These are phyloP conservation scores for Ceratocystis alfenasii DNA, from an alignment of 2,329 filamentous ascomycete species.

Conservation along the genomic window DNA sequence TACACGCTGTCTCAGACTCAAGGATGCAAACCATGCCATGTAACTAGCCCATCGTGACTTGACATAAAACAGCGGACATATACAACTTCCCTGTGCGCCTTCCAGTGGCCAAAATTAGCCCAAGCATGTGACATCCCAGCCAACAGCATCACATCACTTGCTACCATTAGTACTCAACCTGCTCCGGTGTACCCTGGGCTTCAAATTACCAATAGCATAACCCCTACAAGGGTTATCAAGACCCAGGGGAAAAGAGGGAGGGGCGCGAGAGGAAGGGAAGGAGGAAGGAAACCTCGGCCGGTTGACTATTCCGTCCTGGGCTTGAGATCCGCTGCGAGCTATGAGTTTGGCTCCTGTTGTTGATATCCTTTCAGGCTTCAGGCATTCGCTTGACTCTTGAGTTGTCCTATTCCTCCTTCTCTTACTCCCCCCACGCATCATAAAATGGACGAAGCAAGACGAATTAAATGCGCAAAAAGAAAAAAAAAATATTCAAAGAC, in stretches of 20 bases:
- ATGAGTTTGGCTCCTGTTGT: background rate
- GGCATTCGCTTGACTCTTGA: background rate
- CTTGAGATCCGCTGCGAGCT: background rate
- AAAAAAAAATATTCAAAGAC: background rate
- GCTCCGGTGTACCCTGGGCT: background rate
- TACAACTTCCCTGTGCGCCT: background rate
- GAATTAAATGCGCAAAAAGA: background rate
- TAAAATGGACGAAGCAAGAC: background rate
- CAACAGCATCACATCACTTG: background rate
- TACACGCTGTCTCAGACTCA: background rate
- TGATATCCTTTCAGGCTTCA: background rate
- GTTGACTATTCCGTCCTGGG: background rate
- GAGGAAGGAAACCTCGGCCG: background rate
- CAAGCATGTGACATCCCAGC: conserved; percentile 1
- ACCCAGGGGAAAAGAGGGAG: background rate
- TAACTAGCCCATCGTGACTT: background rate
- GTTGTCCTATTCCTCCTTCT: background rate
- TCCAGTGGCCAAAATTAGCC: background rate
- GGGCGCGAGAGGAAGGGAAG: background rate
- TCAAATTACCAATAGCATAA: background rate
- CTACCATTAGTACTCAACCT: background rate
- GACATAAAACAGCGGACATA: background rate
- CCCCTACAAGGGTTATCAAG: background rate
- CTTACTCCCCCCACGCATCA: background rate
- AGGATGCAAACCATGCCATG: background rate